Evolutionary conservation across 75 land plant genomes (phyloP), one percentile per base, ranked within the genome.

Genomic region (Adiantum capillusveneris): DNA sequence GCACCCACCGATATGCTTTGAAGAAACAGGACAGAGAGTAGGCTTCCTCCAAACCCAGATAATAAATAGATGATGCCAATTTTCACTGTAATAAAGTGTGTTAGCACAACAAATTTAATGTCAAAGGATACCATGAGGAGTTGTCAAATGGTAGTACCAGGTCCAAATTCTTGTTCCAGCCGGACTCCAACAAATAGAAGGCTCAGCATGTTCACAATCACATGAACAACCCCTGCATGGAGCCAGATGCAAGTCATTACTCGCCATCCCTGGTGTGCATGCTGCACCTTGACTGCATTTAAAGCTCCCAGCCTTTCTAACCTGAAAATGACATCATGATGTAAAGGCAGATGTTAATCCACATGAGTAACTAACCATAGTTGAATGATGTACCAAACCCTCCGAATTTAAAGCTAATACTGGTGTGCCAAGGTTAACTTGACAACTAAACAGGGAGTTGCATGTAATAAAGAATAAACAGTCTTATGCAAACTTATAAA

Each of bases 121-220:
- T 46, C 41, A 68, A 46, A 46, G 12, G 39, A 27, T 25, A 60
- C 1, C 1, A 27, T 29, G 27, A 29, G 27, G 2, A 39, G 2
- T 53, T 42, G 19, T 3, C 13, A 63, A 82, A 45, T 1, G 66
- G 66, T 0, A 66, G 11, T 84, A 84, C 87, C 58, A 57, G 77
- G 80, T 0, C 98, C 98, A 71, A 93, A 93, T 56, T 93, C 98
- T 52, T 75, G 76, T 60, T 93, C 98, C 45, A 93, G 79, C 27
- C 75, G 79, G 55, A 86, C 58, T 51, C 98, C 98, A 59, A 93
- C 81, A 22, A 88, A 66, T 11, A 89, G 41, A 42, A 93, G 83
- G 39, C 96, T 77, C 50, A 93, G 49, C 98, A 93, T 93, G 60
- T 93, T 93, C 21, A 81, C 90, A 24, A 89, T 65, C 11, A 89